Base-by-base conservation (phyloP, 352 stramenopile species). In the Phytophthora pisi region DNA sequence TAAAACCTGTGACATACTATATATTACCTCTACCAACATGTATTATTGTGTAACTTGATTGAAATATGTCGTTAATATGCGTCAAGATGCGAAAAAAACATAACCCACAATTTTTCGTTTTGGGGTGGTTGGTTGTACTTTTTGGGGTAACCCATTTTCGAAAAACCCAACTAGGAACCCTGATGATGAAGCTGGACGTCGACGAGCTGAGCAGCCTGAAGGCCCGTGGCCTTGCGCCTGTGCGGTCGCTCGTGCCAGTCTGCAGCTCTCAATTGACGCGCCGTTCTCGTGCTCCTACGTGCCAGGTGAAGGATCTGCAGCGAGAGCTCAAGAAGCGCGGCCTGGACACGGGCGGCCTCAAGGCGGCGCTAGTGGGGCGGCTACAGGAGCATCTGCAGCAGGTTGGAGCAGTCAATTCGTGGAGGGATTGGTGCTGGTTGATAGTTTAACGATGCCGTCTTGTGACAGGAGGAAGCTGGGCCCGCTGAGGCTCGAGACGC, bases 261-360 rank as follows among this genome's bases (percentile, higher is more conserved):
- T 18, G 45, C 45, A 9, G 18, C n/a, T 18, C 11, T 42, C 34
- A 7, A 5, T 42, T 51, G 45, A 28, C 45, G 45, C 40, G 40
- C 40, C 6, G 15, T 23, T 10, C 40, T 46, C 2, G n/a, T 16
- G 40, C 10, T 46, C 15, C 6, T 46, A 20, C n/a, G n/a, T 16
- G 7, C 23, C 47, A 90, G 81, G 79, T 84, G 24, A 88, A 90
- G 62, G 72, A 88, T 58, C 67, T 88, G 20, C 77, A 86, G 51
- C 56, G 63, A 23, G 64, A 81, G 61, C 72, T 88, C 26, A 73
- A 74, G 61, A 77, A 82, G 51, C 70, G 68, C 4, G 63, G 70
- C 18, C 65, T 88, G 13, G 74, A 82, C 61, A 70, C 70, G 6
- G 60, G 57, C 16, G 82, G 78, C 3, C 64, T 75, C 7, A 87